Percentiles rank a stretch among this genome's conserved stretches.
Conservation (phyloP, 371 early-diverging fungal species). For the Furculomyces boomerangus region DNA sequence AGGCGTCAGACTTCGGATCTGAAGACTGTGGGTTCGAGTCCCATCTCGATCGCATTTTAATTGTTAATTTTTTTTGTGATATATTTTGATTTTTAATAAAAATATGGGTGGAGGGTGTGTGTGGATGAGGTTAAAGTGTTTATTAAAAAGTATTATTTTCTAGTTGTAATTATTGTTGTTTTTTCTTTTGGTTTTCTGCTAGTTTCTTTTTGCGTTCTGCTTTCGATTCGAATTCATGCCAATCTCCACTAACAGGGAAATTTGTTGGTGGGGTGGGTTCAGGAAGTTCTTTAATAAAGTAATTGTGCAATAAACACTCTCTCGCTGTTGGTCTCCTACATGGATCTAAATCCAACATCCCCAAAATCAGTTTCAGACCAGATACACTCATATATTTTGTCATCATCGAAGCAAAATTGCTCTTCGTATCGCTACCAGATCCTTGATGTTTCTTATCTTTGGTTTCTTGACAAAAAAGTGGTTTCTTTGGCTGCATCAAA, state of each 20-base stretch:
- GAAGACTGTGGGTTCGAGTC: conserved; percentile 6
- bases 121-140: too few species aligned
- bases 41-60: conserved; percentile 2
- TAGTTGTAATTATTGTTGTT: too few species aligned
- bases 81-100: too few species aligned
- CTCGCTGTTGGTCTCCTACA: conserved; percentile 27
- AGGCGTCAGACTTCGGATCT: conserved; percentile 8
- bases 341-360: conserved; percentile 33
- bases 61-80: too few species aligned
- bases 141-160: too few species aligned
- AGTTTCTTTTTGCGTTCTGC: conserved; percentile 26
- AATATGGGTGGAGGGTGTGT: too few species aligned
- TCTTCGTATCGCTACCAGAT: conserved; percentile 10
- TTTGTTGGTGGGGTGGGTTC: conserved; percentile 12
- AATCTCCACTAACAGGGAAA: conserved; percentile 28
- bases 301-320: conserved; percentile 28
- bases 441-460: not conserved
- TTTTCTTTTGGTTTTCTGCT: too few species aligned
- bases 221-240: conserved; percentile 33
- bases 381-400: conserved; percentile 8
- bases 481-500: conserved; percentile 14
- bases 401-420: conserved; percentile 7
- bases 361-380: conserved; percentile 28
- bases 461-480: conserved; percentile 1
- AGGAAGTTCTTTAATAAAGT: conserved; percentile 22